Conservation (phyloP, 2,329 filamentous ascomycete species). For the Furcasterigmium sp. region DNA sequence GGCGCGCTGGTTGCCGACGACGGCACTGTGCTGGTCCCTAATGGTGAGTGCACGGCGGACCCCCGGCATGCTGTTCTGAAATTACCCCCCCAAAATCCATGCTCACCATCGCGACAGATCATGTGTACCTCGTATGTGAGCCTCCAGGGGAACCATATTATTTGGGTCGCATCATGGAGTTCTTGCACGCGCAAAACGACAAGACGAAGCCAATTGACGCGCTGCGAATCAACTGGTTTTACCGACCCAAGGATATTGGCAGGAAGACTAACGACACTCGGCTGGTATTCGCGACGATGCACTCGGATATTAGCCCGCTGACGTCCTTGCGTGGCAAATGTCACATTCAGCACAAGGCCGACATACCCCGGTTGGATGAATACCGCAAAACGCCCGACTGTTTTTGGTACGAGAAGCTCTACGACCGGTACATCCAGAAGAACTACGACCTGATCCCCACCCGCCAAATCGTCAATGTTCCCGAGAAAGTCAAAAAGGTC, state of each 20-base stretch:
- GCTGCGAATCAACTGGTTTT: slow-evolving; percentile 96
- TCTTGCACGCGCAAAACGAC: slow-evolving; percentile 77
- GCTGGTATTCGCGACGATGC: slow-evolving; percentile 93
- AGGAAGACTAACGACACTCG: slow-evolving; percentile 88
- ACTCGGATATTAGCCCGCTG: slow-evolving; percentile 91
- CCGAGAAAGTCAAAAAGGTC: slow-evolving; percentile 89
- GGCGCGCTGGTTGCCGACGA: slow-evolving; percentile 84
- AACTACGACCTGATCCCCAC: slow-evolving; percentile 97
- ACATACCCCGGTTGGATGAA: slow-evolving; percentile 75
- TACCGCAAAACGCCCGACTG: slow-evolving; percentile 81
- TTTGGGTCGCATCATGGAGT: slow-evolving; percentile 96
- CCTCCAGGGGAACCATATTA: slow-evolving; percentile 98
- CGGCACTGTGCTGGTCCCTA: slow-evolving; percentile 74
- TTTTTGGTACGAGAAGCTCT: slow-evolving; percentile 97
- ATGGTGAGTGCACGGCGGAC: slow-evolving; percentile 61
- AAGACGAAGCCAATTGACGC: slow-evolving; percentile 71
- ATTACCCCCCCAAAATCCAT: slow-evolving; percentile 1
- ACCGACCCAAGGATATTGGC: slow-evolving; percentile 91
- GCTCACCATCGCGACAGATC: slow-evolving; percentile 40
- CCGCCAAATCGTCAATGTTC: slow-evolving; percentile 89
- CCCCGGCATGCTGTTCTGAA: not conserved
- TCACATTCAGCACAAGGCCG: slow-evolving; percentile 79
- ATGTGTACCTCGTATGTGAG: slow-evolving; percentile 96
- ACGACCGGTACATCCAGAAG: slow-evolving; percentile 96
- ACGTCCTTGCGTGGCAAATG: slow-evolving; percentile 92